Percentiles rank a stretch among this genome's conserved stretches.
Conservation (phyloP, 805 yeast genomes). For the Pichia occidentalis region DNA sequence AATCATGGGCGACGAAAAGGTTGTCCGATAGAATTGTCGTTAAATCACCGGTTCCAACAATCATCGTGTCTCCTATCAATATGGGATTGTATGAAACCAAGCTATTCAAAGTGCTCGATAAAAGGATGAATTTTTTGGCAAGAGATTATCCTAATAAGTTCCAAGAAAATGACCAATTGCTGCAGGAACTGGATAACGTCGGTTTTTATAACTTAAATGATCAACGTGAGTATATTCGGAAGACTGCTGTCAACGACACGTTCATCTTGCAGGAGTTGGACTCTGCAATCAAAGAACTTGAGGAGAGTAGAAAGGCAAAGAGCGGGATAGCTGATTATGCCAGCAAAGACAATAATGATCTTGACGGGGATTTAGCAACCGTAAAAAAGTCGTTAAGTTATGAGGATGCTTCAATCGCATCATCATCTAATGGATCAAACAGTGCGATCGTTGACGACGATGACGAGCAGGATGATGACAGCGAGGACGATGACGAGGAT, state of each 20-base stretch:
- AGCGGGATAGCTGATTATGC: constrained; percentile 2
- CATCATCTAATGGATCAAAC: background rate
- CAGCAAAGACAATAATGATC: background rate
- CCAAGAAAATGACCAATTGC: constrained; percentile 14
- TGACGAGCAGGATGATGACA: constrained; percentile 10
- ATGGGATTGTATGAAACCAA: constrained; percentile 45
- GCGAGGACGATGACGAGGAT: constrained; percentile 7
- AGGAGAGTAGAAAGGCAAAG: background rate
- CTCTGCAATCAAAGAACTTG: background rate
- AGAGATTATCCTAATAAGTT: constrained; percentile 9
- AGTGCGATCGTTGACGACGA: background rate
- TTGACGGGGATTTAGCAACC: too few species aligned
- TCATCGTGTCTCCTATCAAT: constrained; percentile 57
- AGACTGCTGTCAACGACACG: constrained; percentile 13
- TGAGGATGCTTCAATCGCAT: background rate
- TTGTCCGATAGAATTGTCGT: constrained; percentile 60
- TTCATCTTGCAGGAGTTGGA: constrained; percentile 12
- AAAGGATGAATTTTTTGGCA: constrained; percentile 17
- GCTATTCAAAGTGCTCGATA: constrained; percentile 32
- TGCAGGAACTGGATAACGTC: constrained; percentile 21
- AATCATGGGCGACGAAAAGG: constrained; percentile 56
- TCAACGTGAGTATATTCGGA: constrained; percentile 17
- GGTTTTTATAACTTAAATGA: constrained; percentile 24
- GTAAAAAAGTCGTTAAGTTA: too few species aligned
- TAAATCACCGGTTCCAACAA: constrained; percentile 58